Evolutionary conservation across 2,329 filamentous ascomycete genomes (phyloP).

Genomic region (Fusarium buxicola): DNA sequence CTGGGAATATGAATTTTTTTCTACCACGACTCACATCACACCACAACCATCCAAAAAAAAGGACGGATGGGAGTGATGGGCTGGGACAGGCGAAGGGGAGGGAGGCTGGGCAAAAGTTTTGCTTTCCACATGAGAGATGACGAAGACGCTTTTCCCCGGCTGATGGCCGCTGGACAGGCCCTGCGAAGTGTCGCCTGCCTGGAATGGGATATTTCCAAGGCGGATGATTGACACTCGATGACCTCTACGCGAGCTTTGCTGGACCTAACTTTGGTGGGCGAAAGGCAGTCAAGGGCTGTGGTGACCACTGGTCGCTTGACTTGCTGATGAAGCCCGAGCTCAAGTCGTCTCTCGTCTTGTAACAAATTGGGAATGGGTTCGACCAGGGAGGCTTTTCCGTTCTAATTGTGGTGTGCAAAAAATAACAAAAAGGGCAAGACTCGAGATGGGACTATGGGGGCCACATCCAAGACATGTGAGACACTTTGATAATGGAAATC

Average conservation of each 20-base stretch:
- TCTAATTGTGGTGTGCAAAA: constrained; percentile 22
- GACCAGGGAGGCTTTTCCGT: constrained; percentile 21
- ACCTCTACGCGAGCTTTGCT: constrained; percentile 31
- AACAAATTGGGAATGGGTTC: constrained; percentile 38
- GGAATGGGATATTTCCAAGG: constrained; percentile 43
- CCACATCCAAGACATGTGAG: constrained; percentile 28
- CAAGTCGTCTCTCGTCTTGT: constrained; percentile 34
- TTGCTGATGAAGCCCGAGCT: constrained; percentile 33
- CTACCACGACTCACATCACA: constrained; percentile 28
- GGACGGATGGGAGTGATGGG: constrained; percentile 27
- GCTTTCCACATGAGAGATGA: constrained; percentile 34
- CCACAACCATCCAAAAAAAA: constrained; percentile 34
- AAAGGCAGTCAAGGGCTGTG: constrained; percentile 33
- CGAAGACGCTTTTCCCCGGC: constrained; percentile 36
- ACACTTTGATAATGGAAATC: constrained; percentile 12
- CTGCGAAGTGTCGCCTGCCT: constrained; percentile 30
- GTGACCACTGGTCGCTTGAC: constrained; percentile 30
- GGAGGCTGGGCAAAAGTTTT: constrained; percentile 41
- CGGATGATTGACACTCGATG: constrained; percentile 28
- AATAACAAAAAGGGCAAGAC: constrained; percentile 25
- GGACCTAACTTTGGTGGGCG: constrained; percentile 39
- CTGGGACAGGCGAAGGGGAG: constrained; percentile 19
- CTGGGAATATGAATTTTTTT: constrained; percentile 27
- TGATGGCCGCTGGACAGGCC: constrained; percentile 32
- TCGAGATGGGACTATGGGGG: constrained; percentile 23